Base-by-base conservation (phyloP, 768 basidiomycete species). In the Mrakia blollopis region DNA sequence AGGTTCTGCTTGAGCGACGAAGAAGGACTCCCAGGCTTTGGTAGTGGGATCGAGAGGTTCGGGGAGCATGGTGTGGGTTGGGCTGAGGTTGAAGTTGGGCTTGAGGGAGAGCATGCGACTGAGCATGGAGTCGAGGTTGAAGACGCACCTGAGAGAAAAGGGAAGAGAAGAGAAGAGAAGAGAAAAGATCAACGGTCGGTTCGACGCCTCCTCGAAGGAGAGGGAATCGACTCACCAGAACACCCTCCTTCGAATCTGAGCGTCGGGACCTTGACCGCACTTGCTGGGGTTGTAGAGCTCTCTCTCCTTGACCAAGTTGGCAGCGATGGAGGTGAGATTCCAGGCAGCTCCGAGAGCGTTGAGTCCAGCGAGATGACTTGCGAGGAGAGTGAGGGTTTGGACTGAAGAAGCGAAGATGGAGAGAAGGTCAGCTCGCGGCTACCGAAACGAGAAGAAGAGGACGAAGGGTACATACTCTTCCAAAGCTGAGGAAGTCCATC, bases 311-410 rank as follows among this genome's bases (percentile, higher is more conserved):
- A 74, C 47, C 2, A 63, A 28, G 25, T 10, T 18, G 2, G 47
- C 62, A 21, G 61, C 73, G 47, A 65, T 28, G 30, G n/a, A 47
- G 41, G 63, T 25, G 10, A 61, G 30, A 13, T 28, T 35, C 73
- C 73, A 74, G 2, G 62, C 73, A 25, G 61, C 73, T 23, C n/a
- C 28, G 2, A 74, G 62, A 21, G 25, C 30, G 32, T 63, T 44
- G 14, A 65, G 73, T 25, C 61, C 62, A 28, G 73, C 73, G 47
- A 74, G 73, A 35, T 74, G 73, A n/a, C 47, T 74, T 0, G 62
- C 39, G 16, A 74, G 73, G 3, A 74, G 73, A n/a, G 73, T 62
- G 35, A 63, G 32, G 21, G 62, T 50, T 39, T 74, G 73, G 30
- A 74, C 73, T 74, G 62, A 28, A 72, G 9, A 32, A 44, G n/a